These are phyloP conservation scores for Gossypium davidsonii DNA, from an alignment of 441 rosid species.

Conservation along the genomic window DNA sequence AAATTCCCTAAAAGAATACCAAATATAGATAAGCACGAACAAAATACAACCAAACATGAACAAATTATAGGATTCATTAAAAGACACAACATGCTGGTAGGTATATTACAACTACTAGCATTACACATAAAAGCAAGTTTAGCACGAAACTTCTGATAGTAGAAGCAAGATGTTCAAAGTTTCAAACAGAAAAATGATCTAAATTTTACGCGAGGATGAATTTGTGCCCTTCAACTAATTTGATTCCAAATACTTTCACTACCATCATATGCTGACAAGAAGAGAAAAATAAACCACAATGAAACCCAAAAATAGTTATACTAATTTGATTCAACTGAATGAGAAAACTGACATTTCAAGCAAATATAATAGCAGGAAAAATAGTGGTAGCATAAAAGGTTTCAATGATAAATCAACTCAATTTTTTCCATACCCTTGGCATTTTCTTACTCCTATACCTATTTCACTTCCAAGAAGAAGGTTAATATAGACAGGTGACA, in stretches of 20 bases:
- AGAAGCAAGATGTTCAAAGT: neutral
- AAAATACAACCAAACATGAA: neutral
- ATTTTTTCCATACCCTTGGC: too few relatives aligned
- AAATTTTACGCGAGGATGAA: neutral
- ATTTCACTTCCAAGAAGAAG: neutral
- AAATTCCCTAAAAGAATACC: constrained; percentile 20
- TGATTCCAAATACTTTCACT: neutral
- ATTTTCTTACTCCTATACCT: neutral
- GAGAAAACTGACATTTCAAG: neutral
- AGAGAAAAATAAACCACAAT: neutral
- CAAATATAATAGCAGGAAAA: neutral
- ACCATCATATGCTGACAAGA: neutral
- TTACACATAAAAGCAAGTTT: neutral
- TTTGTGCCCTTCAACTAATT: neutral
- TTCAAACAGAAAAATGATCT: neutral
- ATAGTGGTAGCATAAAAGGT: neutral
- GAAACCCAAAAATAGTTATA: neutral
- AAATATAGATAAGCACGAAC: neutral
- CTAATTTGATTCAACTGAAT: neutral
- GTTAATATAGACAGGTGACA: neutral
- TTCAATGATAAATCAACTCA: neutral
- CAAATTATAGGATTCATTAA: neutral
- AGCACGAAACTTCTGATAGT: neutral
- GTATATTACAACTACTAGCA: neutral
- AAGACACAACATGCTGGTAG: neutral